Evolutionary conservation across 768 basidiomycete genomes (phyloP), one percentile per base, ranked within the genome.

Genomic region (Pulveroboletus sp.): DNA sequence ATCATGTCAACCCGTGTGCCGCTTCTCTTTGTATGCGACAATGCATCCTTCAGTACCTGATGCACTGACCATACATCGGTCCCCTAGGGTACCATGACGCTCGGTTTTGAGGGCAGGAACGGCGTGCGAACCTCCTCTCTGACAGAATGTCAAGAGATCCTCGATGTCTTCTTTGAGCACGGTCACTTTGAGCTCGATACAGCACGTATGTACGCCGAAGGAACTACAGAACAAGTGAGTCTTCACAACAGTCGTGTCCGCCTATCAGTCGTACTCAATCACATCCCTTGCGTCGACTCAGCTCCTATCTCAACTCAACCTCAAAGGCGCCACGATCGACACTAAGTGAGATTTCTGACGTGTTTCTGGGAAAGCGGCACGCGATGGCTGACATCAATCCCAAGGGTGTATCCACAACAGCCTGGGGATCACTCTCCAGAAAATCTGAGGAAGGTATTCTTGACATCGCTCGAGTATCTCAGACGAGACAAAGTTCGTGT

Each of bases 171-270:
- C 62, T 65, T 73, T 40, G 55, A 57, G 12, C 61, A 72, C 39
- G 76, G 76, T 3, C 68, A 76, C 47, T 67, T 56, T 8, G 74
- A 77, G 57, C 62, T 82, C 21, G 81, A 83, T 50, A 77, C 78
- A 0, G 75, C 80, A 8, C 69, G 78, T 15, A 57, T 69, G 7
- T 82, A 84, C 49, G 71, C 66, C 10, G 71, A 70, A 24, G 79
- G 81, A 1, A 81, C 81, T 0, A 79, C 80, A 7, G 82, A 86
- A 59, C 70, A 72, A 59, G 78, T 75, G 35, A 8, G 66, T 43
- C 24, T 8, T 18, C 40, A 9, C 9, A 8, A 5, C 6, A 8
- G 41, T 21, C 7, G 27, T 43, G 41, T 12, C 3, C 21, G 21
- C 21, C 21, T 21, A n/a, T 31, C 3, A 17, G 8, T 12, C 24